Base-by-base conservation (phyloP, 225 moss, liverwort and hornwort genomes). In the Straminergon stramineum region DNA sequence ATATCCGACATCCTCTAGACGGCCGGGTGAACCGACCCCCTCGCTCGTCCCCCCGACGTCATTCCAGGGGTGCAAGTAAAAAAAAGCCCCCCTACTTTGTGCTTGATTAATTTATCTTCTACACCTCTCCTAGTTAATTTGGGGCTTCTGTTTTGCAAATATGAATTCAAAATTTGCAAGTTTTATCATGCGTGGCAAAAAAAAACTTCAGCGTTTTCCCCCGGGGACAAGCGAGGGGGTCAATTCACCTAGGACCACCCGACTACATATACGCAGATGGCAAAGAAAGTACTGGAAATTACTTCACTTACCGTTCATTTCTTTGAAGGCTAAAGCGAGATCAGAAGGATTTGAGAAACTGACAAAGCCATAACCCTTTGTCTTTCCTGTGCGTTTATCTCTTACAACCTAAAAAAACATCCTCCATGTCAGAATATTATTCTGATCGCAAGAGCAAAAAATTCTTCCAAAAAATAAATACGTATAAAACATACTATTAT, bases 381-480 rank as follows among this genome's bases (percentile, higher is more conserved):
- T 99, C 93, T 99, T 99, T 79, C 99, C 97, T 75, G 97, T 99
- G 75, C 99, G 96, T 90, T 99, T 99, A 86, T 99, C 99, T 83
- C 97, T 95, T 81, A 99, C 96, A 73, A 99, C 99, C 97, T 99
- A 84, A 56, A 23, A 66, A 93, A 83, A 86, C 89, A 94, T 90
- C 86, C 86, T 66, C 89, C 85, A 65, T 32, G 93, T 98, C 83
- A 95, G 91, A 91, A 95, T 92, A 90, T 83, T 79, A 88, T 88
- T 88, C 94, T 88, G 89, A 92, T 93, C 90, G 63, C 78, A 85
- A 55, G 35, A n/a, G n/a, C 81, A 60, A 69, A 26, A 60, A 9
- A 30, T 28, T 24, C 20, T 65, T 39, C 74, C 35, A 23, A 45
- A 74, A 68, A 34, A 69, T 37, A 51, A 70, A 88, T n/a, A 35